Base-by-base conservation (phyloP, 2,329 filamentous ascomycete species). In the Claviceps sp. region DNA sequence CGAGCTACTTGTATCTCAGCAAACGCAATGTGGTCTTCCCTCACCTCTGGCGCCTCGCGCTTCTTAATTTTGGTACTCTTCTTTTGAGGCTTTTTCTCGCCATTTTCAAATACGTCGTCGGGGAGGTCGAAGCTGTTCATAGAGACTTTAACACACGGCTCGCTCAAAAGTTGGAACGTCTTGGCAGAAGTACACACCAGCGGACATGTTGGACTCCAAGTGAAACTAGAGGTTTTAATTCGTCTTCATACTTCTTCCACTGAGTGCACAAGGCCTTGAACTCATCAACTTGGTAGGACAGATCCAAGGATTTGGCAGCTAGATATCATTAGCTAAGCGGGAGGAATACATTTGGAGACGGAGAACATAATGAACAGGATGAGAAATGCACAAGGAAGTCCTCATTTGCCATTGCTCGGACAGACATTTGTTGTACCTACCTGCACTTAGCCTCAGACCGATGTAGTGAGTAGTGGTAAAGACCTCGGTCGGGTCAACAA, bases 391-490 rank as follows among this genome's bases (percentile, higher is more conserved):
- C 16, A 20, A 37, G 26, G 6, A 36, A 40, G 16, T 14, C 13
- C 20, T 50, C 13, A 45, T 16, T 34, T 34, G 3, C 45, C 5
- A 50, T 49, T 7, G 22, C 36, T 38, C 44, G 34, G 9, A 11
- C 5, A 45, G 50, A 26, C 22, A 13, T 7, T 34, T 30, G n/a
- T 6, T 34, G 37, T 41, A 71, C 79, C 65, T 76, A 89, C 87
- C 84, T 72, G 84, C 78, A 40, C 77, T 76, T 52, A 96, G 70
- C 60, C 91, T 85, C 47, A 97, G 75, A 38, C 93, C 93, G 62
- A 98, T 89, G 64, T 97, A 98, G 66, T 90, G 91, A 1, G 90
- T 96, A 24, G 89, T 89, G 0, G 91, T 97, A 65, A 87, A 95
- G 30, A 97, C 72, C 52, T 74, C 72, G 44, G 60, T 64, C 16